Evolutionary conservation across 1,284 basidiomycete genomes (phyloP), one percentile per base, ranked within the genome.

Genomic region (Ustilago esculenta): DNA sequence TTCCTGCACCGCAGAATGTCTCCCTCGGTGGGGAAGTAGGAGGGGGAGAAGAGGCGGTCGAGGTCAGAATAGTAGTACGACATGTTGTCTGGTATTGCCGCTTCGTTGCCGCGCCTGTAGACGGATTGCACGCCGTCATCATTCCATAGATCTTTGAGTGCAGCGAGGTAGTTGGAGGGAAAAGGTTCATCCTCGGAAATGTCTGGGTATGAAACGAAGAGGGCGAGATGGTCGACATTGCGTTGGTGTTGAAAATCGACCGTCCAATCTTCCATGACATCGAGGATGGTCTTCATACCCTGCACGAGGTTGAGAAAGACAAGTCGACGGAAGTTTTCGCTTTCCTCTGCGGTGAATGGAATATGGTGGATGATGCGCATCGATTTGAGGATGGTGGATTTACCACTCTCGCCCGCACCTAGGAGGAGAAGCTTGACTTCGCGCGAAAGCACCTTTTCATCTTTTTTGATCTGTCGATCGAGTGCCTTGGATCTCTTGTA

Each of bases 401-500:
- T 97, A 39, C 94, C 94, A 27, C 90, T 92, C 80, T 95, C 94
- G 32, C 94, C 94, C 37, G 94, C 94, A 32, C 94, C 94, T 25
- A 96, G 86, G 21, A 97, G 85, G 49, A 96, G 85, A 48, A 60
- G 51, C 72, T 48, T 74, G 51, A 80, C 69, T 55, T 78, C 74
- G 14, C 51, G 56, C 1, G 56, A 44, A 21, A 75, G 47, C 4
- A 42, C 48, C 59, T 75, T 76, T 41, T 76, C 75, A 46, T 80
- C 75, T 18, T 71, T 63, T 29, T 52, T 63, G 60, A 80, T 65
- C 32, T 50, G 54, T 18, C 61, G 52, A 56, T 78, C 75, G 35
- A 78, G 60, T 11, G 40, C 51, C 40, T 40, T 55, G 6, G 56
- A 67, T 34, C 48, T 45, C 17, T 58, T 67, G 35, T 55, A 50